Evolutionary conservation across 106 monocot genomes (phyloP), one percentile per base, ranked within the genome.

Genomic region (Platanthera guangdongensis): DNA sequence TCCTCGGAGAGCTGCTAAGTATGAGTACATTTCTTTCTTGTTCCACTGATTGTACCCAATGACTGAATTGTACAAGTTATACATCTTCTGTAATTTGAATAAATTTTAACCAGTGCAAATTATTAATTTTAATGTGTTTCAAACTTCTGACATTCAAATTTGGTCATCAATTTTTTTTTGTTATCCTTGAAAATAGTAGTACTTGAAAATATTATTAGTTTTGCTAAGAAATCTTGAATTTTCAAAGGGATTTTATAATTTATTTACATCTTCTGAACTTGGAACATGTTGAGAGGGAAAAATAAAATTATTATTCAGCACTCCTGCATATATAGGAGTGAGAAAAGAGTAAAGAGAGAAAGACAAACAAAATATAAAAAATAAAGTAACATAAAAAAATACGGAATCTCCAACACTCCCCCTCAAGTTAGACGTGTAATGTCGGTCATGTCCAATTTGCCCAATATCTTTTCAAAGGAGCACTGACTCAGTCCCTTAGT

Each of bases 1-100:
- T 85, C 87, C 89, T 53, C 87, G 89, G 67, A 81, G 94, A 87
- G 80, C 90, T 83, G 87, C 91, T 30, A 99, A 99, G 99, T 99
- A 92, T 50, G 51, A 3, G 13, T 51, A 9, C 12, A 3, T 18
- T 70, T 70, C 16, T 70, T 10, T 46, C 47, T 15, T 25, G 12
- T 47, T 25, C 14, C 10, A 50, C 51, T 22, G 72, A 51, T 72
- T 72, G 49, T 10, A 22, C 51, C 46, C 16, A 72, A 51, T 72
- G 49, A 51, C 22, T 72, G 51, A 72, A 21, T 5, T 72, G 4
- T 15, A 47, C 48, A 72, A 70, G 70, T 70, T 70, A 48, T 46
- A 2, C 32, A 65, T 65, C 32, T 32, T 48, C 11, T 72, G 72
- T 51, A 47, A n/a, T 21, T 72, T 51, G 72, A 50, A 21, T 51